Evolutionary conservation across 2,329 filamentous ascomycete genomes (phyloP), one percentile per base, ranked within the genome.

Genomic region (Hypoxylon sp.): DNA sequence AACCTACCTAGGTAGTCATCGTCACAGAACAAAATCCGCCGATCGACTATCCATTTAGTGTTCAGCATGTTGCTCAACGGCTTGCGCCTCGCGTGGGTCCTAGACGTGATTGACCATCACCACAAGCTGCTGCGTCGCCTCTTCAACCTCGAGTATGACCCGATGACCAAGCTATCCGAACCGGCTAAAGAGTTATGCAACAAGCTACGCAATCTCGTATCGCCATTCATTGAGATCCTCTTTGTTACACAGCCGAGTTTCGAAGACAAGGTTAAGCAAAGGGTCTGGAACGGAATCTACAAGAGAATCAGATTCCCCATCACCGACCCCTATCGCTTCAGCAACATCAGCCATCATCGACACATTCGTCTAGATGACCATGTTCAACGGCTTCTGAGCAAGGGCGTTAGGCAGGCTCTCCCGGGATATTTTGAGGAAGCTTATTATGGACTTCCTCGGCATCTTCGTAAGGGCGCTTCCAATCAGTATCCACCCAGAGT

Each of bases 341-440:
- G 29, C 4, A 11, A 48, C 30, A 56, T 63, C 32, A 60, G 41
- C 37, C 46, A 25, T 1, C 64, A 67, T 43, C 45, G n/a, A n/a
- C 64, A 67, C 29, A 2, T 56, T 5, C 50, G 37, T 3, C 46
- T 67, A 3, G 50, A 67, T 12, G 45, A 63, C 16, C 6, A 23
- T 1, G 47, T 66, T 2, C 19, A 25, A 41, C 21, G 14, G 3
- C 9, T 45, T 7, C 16, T 59, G 11, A 45, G 27, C 37, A 29
- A 54, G 16, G 16, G 30, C 0, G 9, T 45, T 2, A 11, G 19
- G 8, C n/a, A 54, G 9, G 12, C 2, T 21, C 37, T 54, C 12
- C 52, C 52, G 19, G 32, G 0, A 14, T 45, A 54, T 27, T 45
- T 54, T 7, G 52, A 54, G 29, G n/a, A 7, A 2, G 7, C 16